Base-by-base conservation (phyloP, 148 eudicot species). In the Dianthus caryophyllus region DNA sequence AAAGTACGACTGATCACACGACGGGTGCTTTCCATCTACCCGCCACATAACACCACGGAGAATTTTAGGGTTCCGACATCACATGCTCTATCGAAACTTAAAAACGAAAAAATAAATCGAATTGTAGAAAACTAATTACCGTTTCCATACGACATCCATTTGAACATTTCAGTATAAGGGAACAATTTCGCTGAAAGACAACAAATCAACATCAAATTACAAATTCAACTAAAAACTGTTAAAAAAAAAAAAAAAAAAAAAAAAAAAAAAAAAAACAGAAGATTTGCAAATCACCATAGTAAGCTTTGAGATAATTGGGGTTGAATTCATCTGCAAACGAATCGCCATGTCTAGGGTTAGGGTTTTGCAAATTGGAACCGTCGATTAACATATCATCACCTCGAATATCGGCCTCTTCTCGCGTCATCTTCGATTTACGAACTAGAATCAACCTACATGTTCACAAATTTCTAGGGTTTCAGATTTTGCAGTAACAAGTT, bases 11-110 rank as follows among this genome's bases (percentile, higher is more conserved):
- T 73, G 75, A 61, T 95, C 99, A 73, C 96, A 95, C 6, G 86
- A 85, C 47, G 97, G 97, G 77, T 95, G 97, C 76, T 88, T 95
- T 55, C 97, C 99, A 88, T 95, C 99, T 95, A 72, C 36, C 66
- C n/a, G n/a, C 69, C 24, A 79, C 9, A 48, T 15, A 26, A 5
- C 44, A 25, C 41, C 52, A 36, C 51, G 17, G 22, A 2, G n/a
- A 58, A 2, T 33, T 0, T 36, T 6, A 62, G 13, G 27, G 1
- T 22, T 64, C 30, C 44, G 11, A 21, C 7, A 24, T 53, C 18
- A 69, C 38, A 71, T 16, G 0, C 25, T 1, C n/a, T n/a, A 49
- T 57, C 9, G 20, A 55, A 15, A 7, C 0, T 10, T 14, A 49
- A 1, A 27, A 49, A 15, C 50, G 64, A 20, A 18, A 9, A 2